Percentiles rank a stretch among this genome's conserved stretches.
Conservation (phyloP, 345 rosid species). For the Moricandia moricandioides region DNA sequence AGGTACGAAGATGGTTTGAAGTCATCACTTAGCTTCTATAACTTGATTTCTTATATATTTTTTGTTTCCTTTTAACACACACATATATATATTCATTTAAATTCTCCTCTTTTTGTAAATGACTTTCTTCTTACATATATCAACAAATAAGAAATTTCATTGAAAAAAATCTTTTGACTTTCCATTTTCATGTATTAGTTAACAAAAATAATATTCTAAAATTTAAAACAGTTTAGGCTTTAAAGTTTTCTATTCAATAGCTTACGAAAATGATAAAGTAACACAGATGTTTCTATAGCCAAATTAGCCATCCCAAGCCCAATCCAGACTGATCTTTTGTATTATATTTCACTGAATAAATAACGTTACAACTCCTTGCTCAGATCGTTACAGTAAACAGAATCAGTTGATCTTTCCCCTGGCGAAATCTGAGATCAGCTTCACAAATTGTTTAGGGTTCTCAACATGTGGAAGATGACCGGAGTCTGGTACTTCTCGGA, state of each 20-base stretch:
- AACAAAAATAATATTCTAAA: too few species aligned
- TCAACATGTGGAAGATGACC: slow-evolving; percentile 89
- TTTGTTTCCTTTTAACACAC: too few species aligned
- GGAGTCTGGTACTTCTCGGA: slow-evolving; percentile 47
- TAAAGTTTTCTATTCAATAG: not conserved
- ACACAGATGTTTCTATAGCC: not conserved
- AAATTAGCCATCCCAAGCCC: not conserved
- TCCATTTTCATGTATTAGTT: too few species aligned
- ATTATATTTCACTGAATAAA: not conserved
- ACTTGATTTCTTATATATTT: too few species aligned
- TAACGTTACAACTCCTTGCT: slow-evolving; percentile 8
- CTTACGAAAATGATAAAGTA: not conserved
- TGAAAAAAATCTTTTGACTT: too few species aligned
- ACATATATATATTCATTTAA: too few species aligned
- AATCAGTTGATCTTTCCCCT: slow-evolving; percentile 12
- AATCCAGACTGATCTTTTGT: slow-evolving; percentile 9
- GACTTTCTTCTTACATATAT: too few species aligned
- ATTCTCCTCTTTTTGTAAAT: too few species aligned
- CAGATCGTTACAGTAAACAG: not conserved
- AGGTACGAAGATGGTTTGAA: too few species aligned
- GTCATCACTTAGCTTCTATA: too few species aligned
- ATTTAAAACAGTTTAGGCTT: not conserved
- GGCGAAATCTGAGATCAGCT: slow-evolving; percentile 52
- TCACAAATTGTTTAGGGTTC: slow-evolving; percentile 52
- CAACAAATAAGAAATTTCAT: too few species aligned